Conservation (phyloP, 2,329 filamentous ascomycete genomes). For the Fusarium keratoplasticum region DNA sequence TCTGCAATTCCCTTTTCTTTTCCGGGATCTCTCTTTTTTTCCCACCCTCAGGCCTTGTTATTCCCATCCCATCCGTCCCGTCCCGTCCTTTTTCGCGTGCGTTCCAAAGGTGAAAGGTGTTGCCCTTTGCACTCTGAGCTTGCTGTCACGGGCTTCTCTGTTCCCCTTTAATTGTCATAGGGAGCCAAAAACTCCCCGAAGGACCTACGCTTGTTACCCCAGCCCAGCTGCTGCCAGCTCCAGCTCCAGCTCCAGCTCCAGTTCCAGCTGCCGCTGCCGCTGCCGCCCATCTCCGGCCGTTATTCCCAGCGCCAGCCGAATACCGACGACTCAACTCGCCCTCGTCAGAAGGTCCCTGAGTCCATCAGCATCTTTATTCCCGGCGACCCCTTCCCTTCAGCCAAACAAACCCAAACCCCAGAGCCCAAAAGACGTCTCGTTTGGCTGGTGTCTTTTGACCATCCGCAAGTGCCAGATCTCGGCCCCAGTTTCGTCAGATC, state of each 20-base stretch:
- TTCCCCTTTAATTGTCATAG: not conserved
- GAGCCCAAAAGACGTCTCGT: conserved; percentile 4
- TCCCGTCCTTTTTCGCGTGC: not conserved
- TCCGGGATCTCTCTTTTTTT: conserved; percentile 35
- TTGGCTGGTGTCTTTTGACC: conserved; percentile 6
- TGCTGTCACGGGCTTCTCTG: not conserved
- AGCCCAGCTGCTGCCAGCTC: not conserved
- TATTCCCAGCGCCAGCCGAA: conserved; percentile 48
- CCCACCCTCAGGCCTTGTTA: conserved; percentile 25
- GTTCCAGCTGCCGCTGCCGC: conserved; percentile 27
- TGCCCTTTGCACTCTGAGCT: not conserved
- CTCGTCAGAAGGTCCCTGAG: conserved; percentile 1
- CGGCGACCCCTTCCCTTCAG: conserved; percentile 17
- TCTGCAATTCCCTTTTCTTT: conserved; percentile 45
- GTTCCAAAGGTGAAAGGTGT: conserved; percentile 5
- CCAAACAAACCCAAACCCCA: conserved; percentile 17
- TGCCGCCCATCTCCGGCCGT: conserved; percentile 36
- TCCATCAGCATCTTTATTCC: conserved; percentile 20
- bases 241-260: conserved; percentile 2
- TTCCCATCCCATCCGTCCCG: conserved; percentile 29
- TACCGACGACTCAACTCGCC: conserved; percentile 28
- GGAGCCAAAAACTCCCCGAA: not conserved
- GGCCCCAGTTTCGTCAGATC: conserved; percentile 30
- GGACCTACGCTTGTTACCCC: not conserved
- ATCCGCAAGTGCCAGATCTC: conserved; percentile 24